Evolutionary conservation across 2,329 filamentous ascomycete genomes (phyloP), one percentile per base, ranked within the genome.

Genomic region (Davidsoniella neocaledoniae): DNA sequence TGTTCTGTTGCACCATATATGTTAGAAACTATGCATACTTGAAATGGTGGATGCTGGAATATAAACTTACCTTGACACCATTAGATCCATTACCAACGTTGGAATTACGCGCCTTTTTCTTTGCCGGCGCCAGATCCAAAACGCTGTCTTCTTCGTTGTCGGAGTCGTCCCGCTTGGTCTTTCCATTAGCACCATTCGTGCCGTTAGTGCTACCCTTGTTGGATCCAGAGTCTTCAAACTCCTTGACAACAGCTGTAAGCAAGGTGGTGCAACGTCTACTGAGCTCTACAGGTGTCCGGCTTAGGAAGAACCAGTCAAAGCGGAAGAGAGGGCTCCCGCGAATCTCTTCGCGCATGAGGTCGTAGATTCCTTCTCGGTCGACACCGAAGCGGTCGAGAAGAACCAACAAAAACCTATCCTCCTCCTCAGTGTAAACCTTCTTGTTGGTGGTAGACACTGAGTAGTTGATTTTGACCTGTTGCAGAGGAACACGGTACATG

Each of bases 271-370:
- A 96, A 48, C 93, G 79, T 58, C 91, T 81, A 54, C 86, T 83
- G 58, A 98, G 83, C 66, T 98, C 91, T 46, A 88, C 81, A 0
- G 91, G 86, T 3, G 90, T 98, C 43, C 91, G 79, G 63, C 86
- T 94, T 39, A 98, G 74, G 72, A 98, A 95, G 70, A 98, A 98
- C 93, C 93, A 98, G 63, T 98, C 91, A 59, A 98, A 98, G 38
- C 91, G 80, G 74, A 98, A 98, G 3, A 98, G 71, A 8, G 91
- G 88, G 51, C 83, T 90, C 56, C 95, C 87, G 33, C 88, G 83
- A 56, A 98, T 94, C 62, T 96, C 91, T 56, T 96, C 90, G n/a
- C 91, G 82, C 61, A 98, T 94, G 63, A 80, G 81, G 58, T 98
- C 91, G 63, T 91, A 93, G 55, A 98, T 75, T 33, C 78, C 78